Conservation (phyloP, 1,139 yeast species). For the Keqinozyma sinolaborantium region DNA sequence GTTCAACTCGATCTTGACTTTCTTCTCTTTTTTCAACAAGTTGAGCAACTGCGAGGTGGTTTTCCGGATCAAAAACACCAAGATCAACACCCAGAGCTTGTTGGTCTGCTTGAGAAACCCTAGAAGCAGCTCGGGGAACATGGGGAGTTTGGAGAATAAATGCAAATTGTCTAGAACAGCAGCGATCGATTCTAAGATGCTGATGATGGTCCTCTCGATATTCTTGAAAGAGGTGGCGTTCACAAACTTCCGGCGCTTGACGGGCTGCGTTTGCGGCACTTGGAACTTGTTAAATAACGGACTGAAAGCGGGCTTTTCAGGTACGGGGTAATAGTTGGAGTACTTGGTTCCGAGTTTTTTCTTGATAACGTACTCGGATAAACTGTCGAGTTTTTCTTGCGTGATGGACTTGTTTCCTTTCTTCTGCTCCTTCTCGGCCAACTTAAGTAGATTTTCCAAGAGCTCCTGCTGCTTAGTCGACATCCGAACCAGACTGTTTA, state of each 20-base stretch:
- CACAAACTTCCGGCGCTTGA: conserved; percentile 11
- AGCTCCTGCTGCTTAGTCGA: conserved; percentile 18
- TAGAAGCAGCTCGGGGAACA: conserved; percentile 35
- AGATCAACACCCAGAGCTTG: conserved; percentile 42
- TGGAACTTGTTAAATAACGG: conserved; percentile 24
- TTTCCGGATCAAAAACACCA: conserved; percentile 41
- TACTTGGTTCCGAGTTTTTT: background rate
- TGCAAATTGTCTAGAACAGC: conserved; percentile 43
- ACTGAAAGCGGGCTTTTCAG: conserved; percentile 14
- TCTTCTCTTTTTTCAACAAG: conserved; percentile 35
- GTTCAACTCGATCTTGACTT: conserved; percentile 34
- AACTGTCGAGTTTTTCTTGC: conserved; percentile 26
- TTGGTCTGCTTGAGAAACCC: conserved; percentile 41
- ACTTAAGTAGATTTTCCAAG: conserved; percentile 21
- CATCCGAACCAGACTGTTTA: background rate
- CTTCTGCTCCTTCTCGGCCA: conserved; percentile 31
- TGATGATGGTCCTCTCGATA: conserved; percentile 28
- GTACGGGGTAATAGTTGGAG: conserved; percentile 12
- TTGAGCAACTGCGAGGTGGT: conserved; percentile 42
- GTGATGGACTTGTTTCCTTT: conserved; percentile 33
- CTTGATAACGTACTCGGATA: conserved; percentile 18
- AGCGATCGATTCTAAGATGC: conserved; percentile 34
- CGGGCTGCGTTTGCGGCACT: conserved; percentile 3
- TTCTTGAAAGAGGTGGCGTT: conserved; percentile 18
- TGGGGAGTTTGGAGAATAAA: conserved; percentile 39